These are phyloP conservation scores for Colletotrichum eleusines DNA, from an alignment of 2,329 filamentous ascomycete species.

Conservation along the genomic window DNA sequence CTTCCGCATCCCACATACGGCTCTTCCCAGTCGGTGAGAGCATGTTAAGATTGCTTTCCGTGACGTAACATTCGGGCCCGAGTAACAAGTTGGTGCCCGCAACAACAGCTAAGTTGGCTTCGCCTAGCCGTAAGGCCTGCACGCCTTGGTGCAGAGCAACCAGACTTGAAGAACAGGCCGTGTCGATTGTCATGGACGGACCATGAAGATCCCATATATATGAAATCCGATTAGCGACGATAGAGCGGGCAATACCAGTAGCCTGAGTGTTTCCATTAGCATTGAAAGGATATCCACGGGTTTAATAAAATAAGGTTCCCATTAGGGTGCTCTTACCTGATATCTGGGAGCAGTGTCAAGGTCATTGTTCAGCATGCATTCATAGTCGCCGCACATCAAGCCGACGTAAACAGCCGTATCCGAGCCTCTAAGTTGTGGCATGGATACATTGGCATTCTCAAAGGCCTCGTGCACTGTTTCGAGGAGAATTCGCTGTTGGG, in stretches of 20 bases:
- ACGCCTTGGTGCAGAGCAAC: slow-evolving; percentile 57
- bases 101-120: slow-evolving; percentile 47
- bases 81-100: slow-evolving; percentile 45
- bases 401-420: slow-evolving; percentile 43
- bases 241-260: slow-evolving; percentile 49
- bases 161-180: slow-evolving; percentile 58
- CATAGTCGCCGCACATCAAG: slow-evolving; percentile 45
- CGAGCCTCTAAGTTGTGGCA: slow-evolving; percentile 1
- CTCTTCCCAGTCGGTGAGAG: slow-evolving; percentile 52
- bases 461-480: slow-evolving; percentile 52
- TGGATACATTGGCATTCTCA: slow-evolving; percentile 39
- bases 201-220: slow-evolving; percentile 55
- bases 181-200: slow-evolving; percentile 57
- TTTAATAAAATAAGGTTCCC: not conserved
- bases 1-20: slow-evolving; percentile 57
- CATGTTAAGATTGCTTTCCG: slow-evolving; percentile 47
- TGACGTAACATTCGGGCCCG: not conserved
- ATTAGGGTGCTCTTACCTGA: not conserved
- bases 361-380: slow-evolving; percentile 44
- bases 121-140: slow-evolving; percentile 50
- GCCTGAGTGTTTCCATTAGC: slow-evolving; percentile 38
- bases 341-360: slow-evolving; percentile 44
- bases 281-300: not conserved
- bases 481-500: slow-evolving; percentile 49
- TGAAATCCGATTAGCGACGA: slow-evolving; percentile 55